phyloP scores from a whole-genome alignment of 2,329 filamentous ascomycete species.

The Periconia sp. region DNA sequence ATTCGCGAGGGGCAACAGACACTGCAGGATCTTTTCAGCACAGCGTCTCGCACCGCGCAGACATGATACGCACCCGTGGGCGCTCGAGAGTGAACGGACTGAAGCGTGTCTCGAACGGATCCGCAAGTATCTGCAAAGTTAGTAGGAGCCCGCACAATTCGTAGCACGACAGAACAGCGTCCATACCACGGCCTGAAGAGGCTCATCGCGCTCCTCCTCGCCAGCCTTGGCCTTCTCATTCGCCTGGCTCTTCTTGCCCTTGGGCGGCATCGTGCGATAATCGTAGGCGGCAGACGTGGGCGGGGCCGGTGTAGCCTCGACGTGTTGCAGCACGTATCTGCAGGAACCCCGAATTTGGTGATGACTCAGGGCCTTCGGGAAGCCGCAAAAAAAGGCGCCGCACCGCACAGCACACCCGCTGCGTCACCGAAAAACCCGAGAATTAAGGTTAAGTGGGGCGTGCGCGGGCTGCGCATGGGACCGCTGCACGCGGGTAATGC shows the following conservation, averaged over 20 bases:
- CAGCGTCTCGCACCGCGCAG: not conserved
- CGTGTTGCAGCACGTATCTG: not conserved
- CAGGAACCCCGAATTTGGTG: constrained; percentile 12
- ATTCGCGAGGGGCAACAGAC: constrained; percentile 90
- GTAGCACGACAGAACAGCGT: no score
- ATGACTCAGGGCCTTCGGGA: constrained; percentile 15
- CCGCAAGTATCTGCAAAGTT: constrained; percentile 75
- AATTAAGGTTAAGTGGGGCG: constrained; percentile 23
- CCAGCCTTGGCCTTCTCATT: constrained; percentile 44
- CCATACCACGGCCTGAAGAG: constrained; percentile 67
- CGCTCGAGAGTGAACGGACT: constrained; percentile 86
- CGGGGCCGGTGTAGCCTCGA: constrained; percentile 6
- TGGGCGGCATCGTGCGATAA: constrained; percentile 52
- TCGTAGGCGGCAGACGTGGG: constrained; percentile 14
- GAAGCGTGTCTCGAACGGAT: constrained; percentile 94
- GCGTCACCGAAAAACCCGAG: constrained; percentile 25
- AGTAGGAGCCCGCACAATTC: constrained; percentile 17
- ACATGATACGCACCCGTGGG: constrained; percentile 71
- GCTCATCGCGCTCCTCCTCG: constrained; percentile 66
- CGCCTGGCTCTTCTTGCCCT: constrained; percentile 52
- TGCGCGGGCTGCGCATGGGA: constrained; percentile 29
- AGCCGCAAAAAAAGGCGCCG: constrained; percentile 5
- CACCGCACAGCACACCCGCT: constrained; percentile 17
- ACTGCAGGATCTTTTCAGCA: constrained; percentile 60
- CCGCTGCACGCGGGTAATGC: constrained; percentile 16